Evolutionary conservation across 345 rosid species (phyloP).

Genomic region (Citrus unshiu): DNA sequence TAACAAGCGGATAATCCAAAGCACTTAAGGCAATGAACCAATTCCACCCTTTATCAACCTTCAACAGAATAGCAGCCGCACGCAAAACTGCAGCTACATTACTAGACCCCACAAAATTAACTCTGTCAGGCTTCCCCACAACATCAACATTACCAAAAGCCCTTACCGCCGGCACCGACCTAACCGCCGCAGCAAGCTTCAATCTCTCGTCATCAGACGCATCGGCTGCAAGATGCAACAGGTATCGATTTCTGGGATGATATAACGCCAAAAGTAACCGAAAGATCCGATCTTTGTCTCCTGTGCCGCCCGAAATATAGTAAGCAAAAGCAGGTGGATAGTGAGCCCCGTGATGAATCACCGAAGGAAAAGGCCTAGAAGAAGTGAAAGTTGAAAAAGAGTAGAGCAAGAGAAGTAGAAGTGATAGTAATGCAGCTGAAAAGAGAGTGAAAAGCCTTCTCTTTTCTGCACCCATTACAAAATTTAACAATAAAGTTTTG

Average conservation of each 20-base stretch:
- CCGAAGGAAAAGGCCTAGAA: slow-evolving; percentile 62
- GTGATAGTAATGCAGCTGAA: slow-evolving; percentile 67
- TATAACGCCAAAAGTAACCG: slow-evolving; percentile 83
- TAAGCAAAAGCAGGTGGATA: slow-evolving; percentile 93
- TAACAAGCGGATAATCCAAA: slow-evolving; percentile 81
- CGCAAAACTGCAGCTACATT: slow-evolving; percentile 62
- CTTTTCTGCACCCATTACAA: slow-evolving; percentile 87
- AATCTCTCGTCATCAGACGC: slow-evolving; percentile 73
- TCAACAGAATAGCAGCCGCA: slow-evolving; percentile 76
- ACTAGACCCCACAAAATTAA: slow-evolving; percentile 75
- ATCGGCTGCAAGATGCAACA: slow-evolving; percentile 79
- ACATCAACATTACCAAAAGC: slow-evolving; percentile 92
- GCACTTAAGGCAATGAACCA: slow-evolving; percentile 93
- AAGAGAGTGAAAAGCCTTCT: slow-evolving; percentile 89
- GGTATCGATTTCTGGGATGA: slow-evolving; percentile 91
- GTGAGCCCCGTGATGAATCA: slow-evolving; percentile 67
- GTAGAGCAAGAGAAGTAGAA: slow-evolving; percentile 63
- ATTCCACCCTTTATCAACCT: slow-evolving; percentile 74
- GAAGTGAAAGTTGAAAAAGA: slow-evolving; percentile 76
- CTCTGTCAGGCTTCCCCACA: slow-evolving; percentile 69
- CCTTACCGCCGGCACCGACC: slow-evolving; percentile 64
- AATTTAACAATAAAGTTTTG: not conserved
- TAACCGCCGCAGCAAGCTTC: slow-evolving; percentile 49
- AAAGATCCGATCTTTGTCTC: slow-evolving; percentile 69
- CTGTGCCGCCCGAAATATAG: slow-evolving; percentile 76